Evolutionary conservation across 768 basidiomycete species (phyloP), one percentile per base, ranked within the genome.

Genomic region (Lactarius hengduanensis): DNA sequence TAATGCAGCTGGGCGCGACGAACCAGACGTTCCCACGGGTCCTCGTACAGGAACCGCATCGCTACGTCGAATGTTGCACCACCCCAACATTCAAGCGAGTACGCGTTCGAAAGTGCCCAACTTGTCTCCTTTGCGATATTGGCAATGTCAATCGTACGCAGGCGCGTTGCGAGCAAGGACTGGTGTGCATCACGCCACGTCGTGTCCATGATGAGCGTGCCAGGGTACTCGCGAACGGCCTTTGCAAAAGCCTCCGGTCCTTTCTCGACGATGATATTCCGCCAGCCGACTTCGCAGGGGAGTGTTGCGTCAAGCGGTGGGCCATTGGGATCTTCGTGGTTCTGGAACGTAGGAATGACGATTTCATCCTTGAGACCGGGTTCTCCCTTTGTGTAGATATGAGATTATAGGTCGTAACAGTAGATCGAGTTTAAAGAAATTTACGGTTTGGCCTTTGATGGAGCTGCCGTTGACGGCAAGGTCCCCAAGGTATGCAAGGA

Each of bases 141-240:
- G 71, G 88, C 92, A 87, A 98, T 98, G 74, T 99, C 97, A 69
- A 90, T 87, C 11, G 97, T 98, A 69, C 97, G 87, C 59, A 99
- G 83, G 68, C 97, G 91, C 34, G 97, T 99, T 56, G 97, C 97
- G 63, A 99, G 87, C 41, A 99, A 84, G 34, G 95, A 97, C 78
- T 99, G 97, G 77, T 99, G 97, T 28, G 97, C 97, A 74, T 99
- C 97, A 76, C 97, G 92, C 96, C 97, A 98, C 1, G 96, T 98
- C 34, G 96, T 98, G 78, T 99, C 93, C 94, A 95, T 94, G 78
- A 97, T 96, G 68, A 98, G 84, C 63, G 87, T 89, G 63, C 97
- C 97, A 61, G 93, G 92, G 78, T 99, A 98, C 69, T 89, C 91
- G 72, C 97, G 90, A 63, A 98, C 94, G 47, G 97, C 97, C 80